Conservation (phyloP, 192 early-diverging fungal genomes). For the Umbelopsis ramanniana region DNA sequence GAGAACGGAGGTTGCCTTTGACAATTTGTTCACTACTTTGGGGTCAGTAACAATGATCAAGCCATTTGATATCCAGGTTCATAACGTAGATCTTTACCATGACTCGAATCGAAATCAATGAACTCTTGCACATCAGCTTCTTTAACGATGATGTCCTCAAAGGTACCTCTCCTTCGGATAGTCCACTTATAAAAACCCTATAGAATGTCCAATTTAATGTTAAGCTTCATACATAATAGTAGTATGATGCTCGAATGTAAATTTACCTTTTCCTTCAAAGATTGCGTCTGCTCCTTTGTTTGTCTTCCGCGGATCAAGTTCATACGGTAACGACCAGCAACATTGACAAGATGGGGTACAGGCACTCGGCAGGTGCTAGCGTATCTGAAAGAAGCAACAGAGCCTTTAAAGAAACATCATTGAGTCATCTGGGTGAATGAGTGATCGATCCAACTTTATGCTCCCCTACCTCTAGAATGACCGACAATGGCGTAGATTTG, state of each 20-base stretch:
- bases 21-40: conserved; percentile 47
- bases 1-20: conserved; percentile 51
- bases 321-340: conserved; percentile 37
- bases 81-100: conserved; percentile 21
- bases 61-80: no score
- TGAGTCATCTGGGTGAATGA: no score
- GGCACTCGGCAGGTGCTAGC: conserved; percentile 36
- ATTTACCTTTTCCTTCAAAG: conserved; percentile 13
- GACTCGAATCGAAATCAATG: conserved; percentile 32
- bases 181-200: conserved; percentile 36
- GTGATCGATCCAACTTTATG: not conserved
- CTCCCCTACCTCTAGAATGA: conserved; percentile 44
- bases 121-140: conserved; percentile 28
- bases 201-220: not conserved
- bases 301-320: conserved; percentile 24
- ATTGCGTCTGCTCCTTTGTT: conserved; percentile 9
- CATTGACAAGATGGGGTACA: conserved; percentile 37
- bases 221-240: not conserved
- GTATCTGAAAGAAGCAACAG: conserved; percentile 37
- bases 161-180: conserved; percentile 18
- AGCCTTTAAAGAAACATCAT: conserved; percentile 19
- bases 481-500: conserved; percentile 37
- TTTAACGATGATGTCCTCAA: conserved; percentile 13
- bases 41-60: no score
- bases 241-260: not conserved